Base-by-base conservation (phyloP, 1,284 basidiomycete genomes). In the Sporisorium iseilematis-ciliati region DNA sequence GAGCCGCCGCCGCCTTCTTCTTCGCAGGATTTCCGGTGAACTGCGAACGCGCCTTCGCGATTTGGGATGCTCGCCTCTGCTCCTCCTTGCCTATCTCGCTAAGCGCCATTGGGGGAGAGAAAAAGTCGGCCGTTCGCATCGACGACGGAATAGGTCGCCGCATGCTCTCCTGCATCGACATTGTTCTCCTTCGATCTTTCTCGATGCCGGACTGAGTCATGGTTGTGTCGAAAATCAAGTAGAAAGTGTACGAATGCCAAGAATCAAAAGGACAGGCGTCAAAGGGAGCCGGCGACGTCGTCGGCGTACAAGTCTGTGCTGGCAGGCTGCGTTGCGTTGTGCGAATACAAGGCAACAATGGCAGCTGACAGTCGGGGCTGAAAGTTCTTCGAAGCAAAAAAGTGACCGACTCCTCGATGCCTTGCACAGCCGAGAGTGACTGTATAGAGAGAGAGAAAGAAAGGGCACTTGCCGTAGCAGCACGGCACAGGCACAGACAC, bases 21-120 rank as follows among this genome's bases (percentile, higher is more conserved):
- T 49, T 49, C 48, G 48, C 48, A 49, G 48, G 48, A 31, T 29
- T 12, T 23, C 31, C 31, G 49, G 48, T 49, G 26, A 25, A 21
- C 7, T 29, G n/a, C 46, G n/a, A 7, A 31, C 26, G 29, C 48
- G 48, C 48, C 26, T 38, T 38, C 16, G 11, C 7, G 48, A 48
- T 26, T 45, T 45, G 5, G 12, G 29, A 16, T 38, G 35, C 26
- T 49, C 48, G 26, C 48, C 33, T 35, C 21, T 23, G 25, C 23
- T 53, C 29, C 33, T 31, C 45, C 41, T 62, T 40, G 33, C 60
- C 41, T 50, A 20, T 21, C 53, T 62, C 46, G 60, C 60, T 56
- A 50, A 62, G 60, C 38, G 20, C 45, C 23, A 14, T 45, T 59
- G 40, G 23, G 20, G 11, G 43, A 16, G 20, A 11, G 10, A 23